Base-by-base conservation (phyloP, 768 basidiomycete genomes). In the Dioszegia hungarica region DNA sequence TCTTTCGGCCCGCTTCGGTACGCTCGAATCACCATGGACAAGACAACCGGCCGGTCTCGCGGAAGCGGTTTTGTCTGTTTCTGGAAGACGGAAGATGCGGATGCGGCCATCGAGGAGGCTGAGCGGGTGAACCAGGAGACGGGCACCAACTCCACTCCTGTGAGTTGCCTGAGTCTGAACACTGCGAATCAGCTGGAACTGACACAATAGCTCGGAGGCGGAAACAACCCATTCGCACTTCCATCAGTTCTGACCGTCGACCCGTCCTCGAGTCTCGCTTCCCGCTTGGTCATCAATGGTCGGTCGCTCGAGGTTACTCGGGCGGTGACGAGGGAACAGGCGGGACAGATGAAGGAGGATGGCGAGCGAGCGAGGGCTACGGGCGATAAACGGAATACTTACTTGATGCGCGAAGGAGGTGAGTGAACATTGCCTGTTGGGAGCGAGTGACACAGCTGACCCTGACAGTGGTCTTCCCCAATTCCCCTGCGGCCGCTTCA, bases 11-110 rank as follows among this genome's bases (percentile, higher is more conserved):
- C 90, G 4, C 79, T 99, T 17, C 87, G 92, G 22, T 99, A 98
- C 73, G 92, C 89, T 3, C 85, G 90, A 20, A 88, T 98, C 49
- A 88, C 93, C 0, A 79, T 91, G 76, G 95, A 98, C 64, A 80
- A 79, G 6, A 83, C 80, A 1, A 90, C 86, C 1, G 89, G 86
- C 17, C 86, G 92, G 43, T 91, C 94, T 22, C 82, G 91, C 43
- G 95, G 95, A 24, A 94, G 92, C 5, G 95, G 92, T 2, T 99
- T 99, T 71, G 91, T 86, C 1, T 97, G 92, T 74, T 97, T 94
- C 78, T 97, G 94, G 92, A 90, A 93, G 56, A 84, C 82, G 59
- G 88, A 85, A 61, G 88, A 93, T 61, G 93, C 93, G 15, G 86
- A 93, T 68, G 85, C 84, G 58, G 90, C 85, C 9, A 81, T 98